Evolutionary conservation across 129 eudicot genomes (phyloP).

Genomic region (Oenanthe sinensis): DNA sequence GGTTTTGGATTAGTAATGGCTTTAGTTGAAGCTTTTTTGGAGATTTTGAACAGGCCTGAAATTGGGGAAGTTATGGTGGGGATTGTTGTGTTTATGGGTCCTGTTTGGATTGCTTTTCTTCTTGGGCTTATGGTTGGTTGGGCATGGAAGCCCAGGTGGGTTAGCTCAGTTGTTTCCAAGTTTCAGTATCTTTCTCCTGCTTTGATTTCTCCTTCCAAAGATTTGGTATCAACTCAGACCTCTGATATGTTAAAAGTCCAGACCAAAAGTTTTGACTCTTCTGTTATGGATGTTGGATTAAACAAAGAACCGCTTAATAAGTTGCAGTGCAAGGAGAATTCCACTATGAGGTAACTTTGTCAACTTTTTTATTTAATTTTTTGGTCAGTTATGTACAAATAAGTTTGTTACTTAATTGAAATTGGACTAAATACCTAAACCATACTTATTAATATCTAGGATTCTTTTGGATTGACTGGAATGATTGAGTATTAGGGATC

Average conservation of each 20-base stretch:
- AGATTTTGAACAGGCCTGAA: neutral
- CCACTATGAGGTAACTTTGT: neutral
- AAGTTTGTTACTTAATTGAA: neutral
- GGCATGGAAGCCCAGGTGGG: conserved; percentile 89
- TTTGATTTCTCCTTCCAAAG: conserved; percentile 8
- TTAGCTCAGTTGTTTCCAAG: conserved; percentile 31
- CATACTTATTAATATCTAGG: neutral
- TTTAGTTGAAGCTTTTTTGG: neutral
- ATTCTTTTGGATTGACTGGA: neutral
- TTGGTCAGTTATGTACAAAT: neutral
- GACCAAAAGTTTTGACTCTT: neutral
- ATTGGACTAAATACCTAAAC: neutral
- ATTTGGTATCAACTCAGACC: neutral
- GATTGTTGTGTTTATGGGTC: conserved; percentile 13
- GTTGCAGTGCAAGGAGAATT: neutral
- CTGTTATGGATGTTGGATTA: neutral
- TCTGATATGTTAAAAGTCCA: conserved; percentile 15
- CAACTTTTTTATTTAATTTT: neutral
- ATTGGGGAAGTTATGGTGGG: neutral
- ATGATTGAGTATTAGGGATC: neutral
- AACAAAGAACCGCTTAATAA: neutral
- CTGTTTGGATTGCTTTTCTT: conserved; percentile 45
- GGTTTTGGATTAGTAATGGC: neutral
- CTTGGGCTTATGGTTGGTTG: conserved; percentile 70
- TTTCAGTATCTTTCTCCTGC: conserved; percentile 35